Evolutionary conservation across 495 filamentous ascomycete species (phyloP).

Genomic region (Clavariopsis aquatica): DNA sequence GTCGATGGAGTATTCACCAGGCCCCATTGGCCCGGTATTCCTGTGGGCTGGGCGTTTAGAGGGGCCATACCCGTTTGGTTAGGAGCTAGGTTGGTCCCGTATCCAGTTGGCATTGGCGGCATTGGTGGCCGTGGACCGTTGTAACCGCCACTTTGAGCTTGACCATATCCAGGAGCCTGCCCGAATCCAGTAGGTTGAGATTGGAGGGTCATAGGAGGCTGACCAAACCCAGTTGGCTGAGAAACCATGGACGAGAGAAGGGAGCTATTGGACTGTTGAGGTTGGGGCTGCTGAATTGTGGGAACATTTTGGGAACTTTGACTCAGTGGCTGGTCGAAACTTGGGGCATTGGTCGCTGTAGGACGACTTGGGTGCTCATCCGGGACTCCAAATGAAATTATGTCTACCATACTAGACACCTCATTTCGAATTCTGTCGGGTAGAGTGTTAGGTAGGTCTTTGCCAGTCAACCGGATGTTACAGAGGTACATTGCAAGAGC

Average conservation of each 20-base stretch:
- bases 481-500: slow-evolving; percentile 98
- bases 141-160: slow-evolving; percentile 64
- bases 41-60: slow-evolving; percentile 91
- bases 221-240: slow-evolving; percentile 73
- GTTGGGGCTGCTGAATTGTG: slow-evolving; percentile 82
- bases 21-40: slow-evolving; percentile 95
- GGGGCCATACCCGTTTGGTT: slow-evolving; percentile 62
- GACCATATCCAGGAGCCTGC: slow-evolving; percentile 46
- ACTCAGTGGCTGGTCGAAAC: slow-evolving; percentile 66
- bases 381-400: slow-evolving; percentile 90
- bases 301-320: slow-evolving; percentile 67
- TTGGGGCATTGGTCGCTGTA: slow-evolving; percentile 66
- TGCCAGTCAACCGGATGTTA: slow-evolving; percentile 87
- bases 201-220: slow-evolving; percentile 53
- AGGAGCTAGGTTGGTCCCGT: slow-evolving; percentile 65
- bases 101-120: slow-evolving; percentile 92
- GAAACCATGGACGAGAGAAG: slow-evolving; percentile 73
- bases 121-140: slow-evolving; percentile 83
- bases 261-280: slow-evolving; percentile 75
- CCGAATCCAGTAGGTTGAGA: slow-evolving; percentile 53
- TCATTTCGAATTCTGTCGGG: slow-evolving; percentile 92
- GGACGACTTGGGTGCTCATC: slow-evolving; percentile 66
- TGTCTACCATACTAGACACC: slow-evolving; percentile 99
- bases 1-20: slow-evolving; percentile 90
- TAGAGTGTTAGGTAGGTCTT: slow-evolving; percentile 69